These are phyloP conservation scores for Aechmea fasciata DNA, from an alignment of 176 grass and related monocot genomes.

Conservation along the genomic window DNA sequence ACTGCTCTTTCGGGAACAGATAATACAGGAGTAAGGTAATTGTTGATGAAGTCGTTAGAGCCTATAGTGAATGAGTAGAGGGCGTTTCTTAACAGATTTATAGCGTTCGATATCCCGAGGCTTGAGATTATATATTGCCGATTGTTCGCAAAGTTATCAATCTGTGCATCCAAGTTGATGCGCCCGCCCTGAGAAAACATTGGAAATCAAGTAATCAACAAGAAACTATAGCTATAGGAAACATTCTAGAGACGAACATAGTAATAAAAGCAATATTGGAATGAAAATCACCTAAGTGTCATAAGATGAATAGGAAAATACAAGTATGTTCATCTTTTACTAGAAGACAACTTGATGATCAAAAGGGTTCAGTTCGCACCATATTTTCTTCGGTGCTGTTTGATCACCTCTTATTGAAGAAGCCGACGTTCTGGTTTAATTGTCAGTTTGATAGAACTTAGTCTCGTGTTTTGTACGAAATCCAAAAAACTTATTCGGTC, in stretches of 20 bases:
- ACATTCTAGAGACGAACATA: background rate
- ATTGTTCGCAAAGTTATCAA: constrained; percentile 64
- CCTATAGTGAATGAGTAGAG: constrained; percentile 66
- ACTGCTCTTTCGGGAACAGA: constrained; percentile 35
- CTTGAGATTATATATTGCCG: constrained; percentile 51
- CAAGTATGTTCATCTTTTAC: too few species aligned
- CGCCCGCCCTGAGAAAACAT: constrained; percentile 40
- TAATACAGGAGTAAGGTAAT: constrained; percentile 60
- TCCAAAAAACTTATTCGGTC: too few species aligned
- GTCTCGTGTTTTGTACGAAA: too few species aligned
- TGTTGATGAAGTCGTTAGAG: constrained; percentile 93
- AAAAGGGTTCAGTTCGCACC: too few species aligned
- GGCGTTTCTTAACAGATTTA: constrained; percentile 36
- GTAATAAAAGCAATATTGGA: background rate
- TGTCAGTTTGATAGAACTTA: too few species aligned
- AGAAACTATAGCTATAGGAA: background rate
- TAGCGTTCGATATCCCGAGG: constrained; percentile 27
- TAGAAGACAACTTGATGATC: too few species aligned
- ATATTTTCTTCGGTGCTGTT: too few species aligned
- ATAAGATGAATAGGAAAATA: background rate
- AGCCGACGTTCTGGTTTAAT: too few species aligned
- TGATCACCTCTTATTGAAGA: too few species aligned
- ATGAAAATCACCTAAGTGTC: background rate
- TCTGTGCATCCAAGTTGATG: constrained; percentile 64
- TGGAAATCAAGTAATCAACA: background rate